phyloP scores from a whole-genome alignment of 2,329 filamentous ascomycete genomes.

The Sphaceloma murrayae region DNA sequence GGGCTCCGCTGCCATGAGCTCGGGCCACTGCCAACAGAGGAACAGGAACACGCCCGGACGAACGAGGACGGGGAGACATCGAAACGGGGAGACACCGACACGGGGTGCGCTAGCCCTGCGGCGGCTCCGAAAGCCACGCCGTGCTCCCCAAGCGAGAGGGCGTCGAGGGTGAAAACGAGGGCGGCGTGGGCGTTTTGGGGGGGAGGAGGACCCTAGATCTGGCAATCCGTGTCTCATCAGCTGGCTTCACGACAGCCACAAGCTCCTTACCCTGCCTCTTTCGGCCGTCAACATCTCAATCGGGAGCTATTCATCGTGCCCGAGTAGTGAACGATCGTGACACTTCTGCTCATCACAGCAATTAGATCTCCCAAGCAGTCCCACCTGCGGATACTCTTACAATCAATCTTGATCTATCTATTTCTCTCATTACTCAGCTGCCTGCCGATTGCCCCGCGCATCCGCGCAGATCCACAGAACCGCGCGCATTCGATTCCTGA shows the following conservation, averaged over 20 bases:
- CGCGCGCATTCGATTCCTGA: conserved; percentile 1
- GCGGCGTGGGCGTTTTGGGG: not conserved
- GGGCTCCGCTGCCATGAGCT: not conserved
- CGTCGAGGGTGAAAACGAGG: no score
- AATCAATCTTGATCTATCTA: no score
- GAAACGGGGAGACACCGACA: no score
- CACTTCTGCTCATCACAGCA: no score
- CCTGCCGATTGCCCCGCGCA: conserved; percentile 10
- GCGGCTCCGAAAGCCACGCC: not conserved
- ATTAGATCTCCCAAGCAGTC: no score
- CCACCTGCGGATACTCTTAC: conserved; percentile 6
- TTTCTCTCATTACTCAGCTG: conserved; percentile 14
- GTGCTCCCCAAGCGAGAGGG: conserved; percentile 7
- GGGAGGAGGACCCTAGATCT: not conserved
- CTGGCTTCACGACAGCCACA: conserved; percentile 12
- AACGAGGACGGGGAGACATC: no score
- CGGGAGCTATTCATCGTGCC: not conserved
- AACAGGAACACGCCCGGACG: no score
- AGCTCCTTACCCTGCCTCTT: conserved; percentile 3
- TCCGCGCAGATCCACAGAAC: not conserved
- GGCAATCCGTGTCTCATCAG: conserved; percentile 11
- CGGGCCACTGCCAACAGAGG: not conserved
- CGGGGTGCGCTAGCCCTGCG: not conserved
- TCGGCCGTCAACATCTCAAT: not conserved
- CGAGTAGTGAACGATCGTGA: not conserved